These are phyloP conservation scores for Raphanus raphanistrum DNA, from an alignment of 345 rosid genomes.

Conservation along the genomic window DNA sequence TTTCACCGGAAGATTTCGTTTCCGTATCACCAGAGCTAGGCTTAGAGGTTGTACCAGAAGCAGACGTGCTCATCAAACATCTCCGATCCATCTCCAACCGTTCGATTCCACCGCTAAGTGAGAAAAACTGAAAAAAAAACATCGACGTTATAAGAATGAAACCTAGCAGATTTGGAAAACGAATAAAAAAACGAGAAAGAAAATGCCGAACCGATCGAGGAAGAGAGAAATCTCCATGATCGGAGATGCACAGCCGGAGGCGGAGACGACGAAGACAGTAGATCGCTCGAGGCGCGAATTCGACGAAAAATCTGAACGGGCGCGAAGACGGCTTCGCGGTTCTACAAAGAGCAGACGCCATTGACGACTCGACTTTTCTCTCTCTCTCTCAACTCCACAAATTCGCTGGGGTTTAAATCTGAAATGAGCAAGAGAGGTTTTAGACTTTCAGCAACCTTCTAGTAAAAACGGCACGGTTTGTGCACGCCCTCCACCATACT, in stretches of 20 bases:
- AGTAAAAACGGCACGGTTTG: constrained; percentile 6
- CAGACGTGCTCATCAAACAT: constrained; percentile 40
- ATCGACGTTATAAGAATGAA: not conserved
- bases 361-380: constrained; percentile 29
- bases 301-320: constrained; percentile 25
- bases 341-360: constrained; percentile 59
- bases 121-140: constrained; percentile 38
- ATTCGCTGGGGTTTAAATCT: constrained; percentile 26
- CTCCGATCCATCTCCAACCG: constrained; percentile 39
- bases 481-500: not conserved
- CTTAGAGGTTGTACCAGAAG: constrained; percentile 30
- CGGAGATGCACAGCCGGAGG: constrained; percentile 34
- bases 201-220: constrained; percentile 45
- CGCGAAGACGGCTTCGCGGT: constrained; percentile 45
- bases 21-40: constrained; percentile 27
- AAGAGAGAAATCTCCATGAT: constrained; percentile 35
- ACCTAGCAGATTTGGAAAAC: not conserved
- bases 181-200: not conserved
- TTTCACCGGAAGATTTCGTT: constrained; percentile 43
- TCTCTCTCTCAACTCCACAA: not conserved
- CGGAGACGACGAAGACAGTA: constrained; percentile 20
- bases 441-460: not conserved
- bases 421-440: constrained; percentile 10
- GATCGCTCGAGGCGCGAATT: constrained; percentile 20
- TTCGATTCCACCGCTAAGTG: constrained; percentile 39